Base-by-base conservation (phyloP, 2,329 filamentous ascomycete species). In the Leptographium radiaticola region DNA sequence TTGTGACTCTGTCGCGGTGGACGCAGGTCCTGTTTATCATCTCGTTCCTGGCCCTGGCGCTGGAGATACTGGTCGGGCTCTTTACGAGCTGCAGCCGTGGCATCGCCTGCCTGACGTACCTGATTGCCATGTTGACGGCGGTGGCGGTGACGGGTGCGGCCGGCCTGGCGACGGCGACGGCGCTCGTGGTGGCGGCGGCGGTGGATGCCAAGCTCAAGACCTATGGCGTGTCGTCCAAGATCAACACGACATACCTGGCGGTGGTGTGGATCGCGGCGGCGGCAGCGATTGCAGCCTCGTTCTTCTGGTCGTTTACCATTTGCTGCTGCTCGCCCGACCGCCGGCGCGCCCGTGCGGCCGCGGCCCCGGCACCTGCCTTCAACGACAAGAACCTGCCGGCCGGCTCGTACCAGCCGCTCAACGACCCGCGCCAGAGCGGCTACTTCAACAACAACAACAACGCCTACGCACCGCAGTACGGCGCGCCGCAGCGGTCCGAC, bases 231-330 rank as follows among this genome's bases (percentile, higher is more conserved):
- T 68, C 77, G 6, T 80, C 81, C 51, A 69, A 66, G 51, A 71
- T 94, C 66, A 86, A 89, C 70, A 79, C 67, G 34, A 72, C 75
- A 56, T 91, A 86, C 71, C 81, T 93, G 53, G 76, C 76, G 39
- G 71, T 82, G 20, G 80, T 86, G 62, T 96, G 90, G 88, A 74
- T 97, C 56, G 84, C 83, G 45, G 84, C 84, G 42, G 86, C 80
- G 33, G 89, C 94, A 65, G 84, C 85, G 57, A 66, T 93, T 38
- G 87, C 69, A 44, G 84, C 86, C 9, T 81, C 80, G 59, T 70
- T 95, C 65, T 96, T 97, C 84, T 97, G 93, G 91, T 72, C 90
- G 64, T 81, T 94, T 68, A 88, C 83, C 68, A 79, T 86, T 63
- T 97, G 91, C 84, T 97, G 90, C 81, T 95, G 90, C 76, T 82